phyloP scores from a whole-genome alignment of 2,329 filamentous ascomycete genomes.

The Aspergillus aculeatus region DNA sequence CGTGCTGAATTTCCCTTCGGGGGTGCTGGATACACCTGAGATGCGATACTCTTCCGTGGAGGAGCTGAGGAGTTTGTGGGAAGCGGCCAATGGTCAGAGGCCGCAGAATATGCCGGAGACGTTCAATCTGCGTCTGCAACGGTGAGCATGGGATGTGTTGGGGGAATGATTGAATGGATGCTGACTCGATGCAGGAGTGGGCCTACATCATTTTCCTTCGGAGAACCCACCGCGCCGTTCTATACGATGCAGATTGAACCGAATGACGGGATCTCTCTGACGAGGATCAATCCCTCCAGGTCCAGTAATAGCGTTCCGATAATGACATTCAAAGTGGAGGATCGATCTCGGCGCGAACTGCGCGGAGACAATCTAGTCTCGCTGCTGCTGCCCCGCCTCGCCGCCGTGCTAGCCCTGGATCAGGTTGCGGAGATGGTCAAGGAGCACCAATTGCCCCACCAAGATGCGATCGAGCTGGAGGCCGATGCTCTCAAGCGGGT shows the following conservation, averaged over 20 bases:
- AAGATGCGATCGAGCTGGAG: conserved; percentile 44
- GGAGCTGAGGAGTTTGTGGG: conserved; percentile 45
- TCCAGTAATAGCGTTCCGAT: conserved; percentile 43
- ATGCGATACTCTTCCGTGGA: conserved; percentile 39
- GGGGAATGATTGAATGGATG: background rate
- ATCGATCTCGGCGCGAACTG: conserved; percentile 36
- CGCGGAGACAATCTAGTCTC: conserved; percentile 46
- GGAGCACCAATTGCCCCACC: conserved; percentile 40
- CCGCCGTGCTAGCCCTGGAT: conserved; percentile 50
- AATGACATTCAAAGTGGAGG: conserved; percentile 44
- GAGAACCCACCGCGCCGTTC: conserved; percentile 42
- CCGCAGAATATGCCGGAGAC: conserved; percentile 30
- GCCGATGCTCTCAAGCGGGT: conserved; percentile 45
- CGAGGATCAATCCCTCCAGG: conserved; percentile 43
- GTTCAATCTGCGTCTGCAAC: conserved; percentile 43
- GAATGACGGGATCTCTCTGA: conserved; percentile 44
- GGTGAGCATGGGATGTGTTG: conserved; percentile 29
- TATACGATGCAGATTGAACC: conserved; percentile 46
- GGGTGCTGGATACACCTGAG: conserved; percentile 34
- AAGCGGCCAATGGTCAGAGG: conserved; percentile 46
- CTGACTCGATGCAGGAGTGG: conserved; percentile 34
- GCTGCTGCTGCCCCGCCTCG: conserved; percentile 49
- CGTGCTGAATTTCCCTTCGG: conserved; percentile 42
- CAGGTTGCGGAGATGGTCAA: conserved; percentile 43
- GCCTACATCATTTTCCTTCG: conserved; percentile 45